Conservation (phyloP, 108 stramenopile genomes). For the Cyclotella atomus region DNA sequence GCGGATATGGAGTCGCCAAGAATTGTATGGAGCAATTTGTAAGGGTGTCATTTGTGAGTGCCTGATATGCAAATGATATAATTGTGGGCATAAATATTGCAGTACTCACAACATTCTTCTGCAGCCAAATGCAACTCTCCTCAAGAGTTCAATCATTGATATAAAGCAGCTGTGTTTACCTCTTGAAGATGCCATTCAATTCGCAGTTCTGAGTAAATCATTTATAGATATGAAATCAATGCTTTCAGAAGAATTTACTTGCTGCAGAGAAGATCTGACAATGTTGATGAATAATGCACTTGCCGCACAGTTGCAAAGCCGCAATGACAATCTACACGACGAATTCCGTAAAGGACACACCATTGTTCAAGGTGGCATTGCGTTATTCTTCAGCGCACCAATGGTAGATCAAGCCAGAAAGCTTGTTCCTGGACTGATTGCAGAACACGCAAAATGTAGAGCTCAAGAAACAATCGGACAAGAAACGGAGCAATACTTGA, state of each 20-base stretch:
- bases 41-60: slow-evolving; percentile 40
- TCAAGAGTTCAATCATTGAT: slow-evolving; percentile 33
- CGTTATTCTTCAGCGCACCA: slow-evolving; percentile 26
- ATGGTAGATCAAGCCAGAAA: slow-evolving; percentile 16
- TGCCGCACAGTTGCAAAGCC: neutral
- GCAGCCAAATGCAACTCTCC: slow-evolving; percentile 15
- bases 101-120: neutral
- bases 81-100: no score
- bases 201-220: slow-evolving; percentile 17
- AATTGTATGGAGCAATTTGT: slow-evolving; percentile 10
- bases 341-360: slow-evolving; percentile 12
- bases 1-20: neutral
- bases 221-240: slow-evolving; percentile 36
- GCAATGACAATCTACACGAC: slow-evolving; percentile 2
- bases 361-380: slow-evolving; percentile 13
- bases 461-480: slow-evolving; percentile 22
- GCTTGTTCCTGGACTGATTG: slow-evolving; percentile 16
- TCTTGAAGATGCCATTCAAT: slow-evolving; percentile 28
- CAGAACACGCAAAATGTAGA: slow-evolving; percentile 27
- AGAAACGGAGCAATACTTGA: neutral
- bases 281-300: slow-evolving; percentile 11
- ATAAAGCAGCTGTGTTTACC: slow-evolving; percentile 24
- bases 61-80: neutral
- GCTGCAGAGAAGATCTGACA: slow-evolving; percentile 23
- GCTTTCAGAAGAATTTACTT: slow-evolving; percentile 32